Percentiles rank a stretch among this genome's conserved stretches.
Evolutionary conservation across 1,139 yeast species (phyloP).

Genomic region (Magnusiomyces ingens): DNA sequence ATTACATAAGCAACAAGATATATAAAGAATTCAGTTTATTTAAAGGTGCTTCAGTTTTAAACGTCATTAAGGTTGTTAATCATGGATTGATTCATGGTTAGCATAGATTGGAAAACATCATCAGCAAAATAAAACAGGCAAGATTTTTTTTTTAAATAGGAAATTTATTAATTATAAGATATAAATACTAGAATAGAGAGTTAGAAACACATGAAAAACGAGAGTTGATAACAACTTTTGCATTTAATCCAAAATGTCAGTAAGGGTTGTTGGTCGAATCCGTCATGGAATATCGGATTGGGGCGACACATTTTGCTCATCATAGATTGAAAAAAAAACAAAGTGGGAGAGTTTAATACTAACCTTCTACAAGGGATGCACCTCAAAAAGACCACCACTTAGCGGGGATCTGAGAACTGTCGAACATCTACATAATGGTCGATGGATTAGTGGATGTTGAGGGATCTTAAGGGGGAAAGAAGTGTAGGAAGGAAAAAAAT

Average conservation of each 20-base stretch:
- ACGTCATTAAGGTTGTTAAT: conserved; percentile 18
- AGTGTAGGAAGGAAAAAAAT: too few relatives aligned
- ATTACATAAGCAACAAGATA: background rate
- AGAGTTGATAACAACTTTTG: background rate
- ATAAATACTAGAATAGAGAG: background rate
- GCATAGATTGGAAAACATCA: conserved; percentile 25
- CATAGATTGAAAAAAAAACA: background rate
- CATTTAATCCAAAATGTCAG: conserved; percentile 1
- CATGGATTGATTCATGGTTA: conserved; percentile 23
- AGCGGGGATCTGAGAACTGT: too few relatives aligned
- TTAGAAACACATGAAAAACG: background rate
- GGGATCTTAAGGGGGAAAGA: too few relatives aligned
- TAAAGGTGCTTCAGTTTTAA: conserved; percentile 13
- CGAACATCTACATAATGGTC: too few relatives aligned
- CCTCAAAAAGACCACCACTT: too few relatives aligned
- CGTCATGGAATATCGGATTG: conserved; percentile 6
- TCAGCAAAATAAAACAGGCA: conserved; percentile 9
- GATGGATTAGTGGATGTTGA: too few relatives aligned
- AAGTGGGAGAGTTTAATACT: too few relatives aligned
- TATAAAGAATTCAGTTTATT: background rate
- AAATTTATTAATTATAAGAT: background rate
- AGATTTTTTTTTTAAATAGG: background rate
- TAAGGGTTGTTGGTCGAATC: conserved; percentile 7
- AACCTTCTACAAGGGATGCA: too few relatives aligned
- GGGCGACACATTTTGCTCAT: conserved; percentile 7